A percentile compares a stretch with the other conserved stretches of the same genome.
Conservation (phyloP, 441 rosid genomes). For the Viola pubescens region DNA sequence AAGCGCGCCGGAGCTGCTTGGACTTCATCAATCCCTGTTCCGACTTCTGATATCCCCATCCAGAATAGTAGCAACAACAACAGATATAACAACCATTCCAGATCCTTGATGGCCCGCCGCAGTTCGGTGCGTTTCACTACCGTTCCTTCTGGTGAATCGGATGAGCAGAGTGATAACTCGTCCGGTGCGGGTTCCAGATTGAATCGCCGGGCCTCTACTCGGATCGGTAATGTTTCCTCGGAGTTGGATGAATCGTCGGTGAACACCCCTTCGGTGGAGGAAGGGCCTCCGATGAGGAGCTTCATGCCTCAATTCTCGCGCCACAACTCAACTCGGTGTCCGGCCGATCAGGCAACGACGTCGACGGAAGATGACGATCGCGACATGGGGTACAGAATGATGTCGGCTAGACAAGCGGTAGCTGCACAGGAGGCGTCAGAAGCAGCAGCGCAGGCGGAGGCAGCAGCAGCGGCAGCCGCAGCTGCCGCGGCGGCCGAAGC, state of each 20-base stretch:
- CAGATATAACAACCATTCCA: neutral
- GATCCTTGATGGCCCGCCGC: slow-evolving; percentile 24
- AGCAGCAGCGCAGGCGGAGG: slow-evolving; percentile 25
- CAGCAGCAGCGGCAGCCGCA: slow-evolving; percentile 17
- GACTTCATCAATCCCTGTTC: slow-evolving; percentile 51
- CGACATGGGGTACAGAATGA: slow-evolving; percentile 41
- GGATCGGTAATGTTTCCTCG: slow-evolving; percentile 17
- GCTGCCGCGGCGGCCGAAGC: slow-evolving; percentile 18
- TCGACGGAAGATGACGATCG: slow-evolving; percentile 32
- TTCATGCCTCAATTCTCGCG: slow-evolving; percentile 46
- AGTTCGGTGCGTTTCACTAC: slow-evolving; percentile 23
- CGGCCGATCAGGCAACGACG: slow-evolving; percentile 21
- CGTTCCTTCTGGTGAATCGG: slow-evolving; percentile 13
- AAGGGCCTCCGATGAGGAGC: slow-evolving; percentile 29
- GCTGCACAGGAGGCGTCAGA: slow-evolving; percentile 71
- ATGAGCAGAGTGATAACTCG: slow-evolving; percentile 16
- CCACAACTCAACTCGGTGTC: slow-evolving; percentile 25
- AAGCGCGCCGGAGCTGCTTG: slow-evolving; percentile 69
- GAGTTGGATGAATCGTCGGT: slow-evolving; percentile 23
- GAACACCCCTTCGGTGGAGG: slow-evolving; percentile 24
- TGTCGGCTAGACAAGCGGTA: slow-evolving; percentile 74
- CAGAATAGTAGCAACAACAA: slow-evolving; percentile 3
- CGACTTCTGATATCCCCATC: slow-evolving; percentile 45
- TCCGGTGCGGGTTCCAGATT: slow-evolving; percentile 31
- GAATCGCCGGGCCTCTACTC: slow-evolving; percentile 42